Percentiles rank a stretch among this genome's conserved stretches.
Conservation (phyloP, 441 rosid genomes). For the Mallotus repandus region DNA sequence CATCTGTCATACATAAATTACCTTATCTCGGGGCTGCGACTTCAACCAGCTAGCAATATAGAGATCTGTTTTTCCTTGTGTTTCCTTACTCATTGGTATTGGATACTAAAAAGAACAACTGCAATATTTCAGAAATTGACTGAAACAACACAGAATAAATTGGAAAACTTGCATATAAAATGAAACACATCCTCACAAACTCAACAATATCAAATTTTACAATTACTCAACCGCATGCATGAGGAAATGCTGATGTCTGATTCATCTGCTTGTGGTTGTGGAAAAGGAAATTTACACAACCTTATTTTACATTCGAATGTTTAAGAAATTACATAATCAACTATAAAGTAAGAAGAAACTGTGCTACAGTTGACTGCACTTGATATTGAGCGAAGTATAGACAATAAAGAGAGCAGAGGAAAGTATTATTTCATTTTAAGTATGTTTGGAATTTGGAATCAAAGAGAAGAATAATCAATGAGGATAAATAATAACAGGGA, state of each 20-base stretch:
- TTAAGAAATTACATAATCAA: not conserved
- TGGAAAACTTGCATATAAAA: not conserved
- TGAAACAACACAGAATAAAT: not conserved
- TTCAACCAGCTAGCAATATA: constrained; percentile 79
- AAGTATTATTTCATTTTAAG: no score
- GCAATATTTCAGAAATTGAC: constrained; percentile 12
- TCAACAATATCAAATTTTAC: not conserved
- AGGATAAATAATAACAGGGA: no score
- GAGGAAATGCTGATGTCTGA: not conserved
- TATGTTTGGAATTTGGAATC: no score
- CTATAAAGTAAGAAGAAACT: not conserved
- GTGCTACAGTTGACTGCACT: not conserved
- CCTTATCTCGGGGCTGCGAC: constrained; percentile 83
- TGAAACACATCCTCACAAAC: not conserved
- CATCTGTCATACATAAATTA: constrained; percentile 21
- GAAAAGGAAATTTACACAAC: not conserved
- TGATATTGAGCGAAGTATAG: not conserved
- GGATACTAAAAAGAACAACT: constrained; percentile 49
- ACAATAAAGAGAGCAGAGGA: no score
- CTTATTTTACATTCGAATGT: not conserved
- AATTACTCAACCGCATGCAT: not conserved
- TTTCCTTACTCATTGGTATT: constrained; percentile 75
- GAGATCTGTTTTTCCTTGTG: constrained; percentile 78
- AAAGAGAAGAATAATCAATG: no score
- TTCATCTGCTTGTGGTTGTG: not conserved